Evolutionary conservation across 2,329 filamentous ascomycete species (phyloP).

Genomic region (Diplodia corticola): DNA sequence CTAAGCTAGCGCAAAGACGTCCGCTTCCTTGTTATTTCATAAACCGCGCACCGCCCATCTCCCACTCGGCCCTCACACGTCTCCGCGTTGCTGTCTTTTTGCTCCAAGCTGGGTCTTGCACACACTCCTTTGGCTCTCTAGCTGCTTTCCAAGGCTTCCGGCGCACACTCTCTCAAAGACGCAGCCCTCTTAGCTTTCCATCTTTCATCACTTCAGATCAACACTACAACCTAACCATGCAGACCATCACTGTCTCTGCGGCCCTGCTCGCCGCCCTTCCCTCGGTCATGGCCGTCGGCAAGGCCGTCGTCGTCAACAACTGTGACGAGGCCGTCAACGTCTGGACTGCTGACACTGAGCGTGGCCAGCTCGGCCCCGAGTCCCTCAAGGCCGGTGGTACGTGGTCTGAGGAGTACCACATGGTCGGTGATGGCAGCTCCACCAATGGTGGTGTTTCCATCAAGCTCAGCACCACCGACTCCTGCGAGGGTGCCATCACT

Average conservation of each 20-base stretch:
- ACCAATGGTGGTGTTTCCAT: constrained; percentile 38
- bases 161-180: constrained; percentile 37
- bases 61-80: constrained; percentile 28
- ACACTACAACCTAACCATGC: constrained; percentile 30
- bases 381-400: constrained; percentile 34
- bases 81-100: constrained; percentile 19
- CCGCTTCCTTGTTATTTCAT: constrained; percentile 33
- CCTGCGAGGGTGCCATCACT: constrained; percentile 34
- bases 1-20: constrained; percentile 22
- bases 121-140: constrained; percentile 41
- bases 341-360: constrained; percentile 39
- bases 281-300: constrained; percentile 25
- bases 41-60: constrained; percentile 35
- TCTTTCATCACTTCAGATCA: neutral
- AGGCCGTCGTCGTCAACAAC: constrained; percentile 40
- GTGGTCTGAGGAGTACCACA: constrained; percentile 29
- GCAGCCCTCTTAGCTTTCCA: neutral
- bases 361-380: constrained; percentile 31
- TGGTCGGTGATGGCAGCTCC: constrained; percentile 34
- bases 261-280: constrained; percentile 36
- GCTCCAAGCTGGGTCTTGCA: constrained; percentile 41
- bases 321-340: constrained; percentile 41
- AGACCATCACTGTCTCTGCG: constrained; percentile 36
- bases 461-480: constrained; percentile 39
- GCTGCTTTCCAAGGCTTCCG: constrained; percentile 45